These are phyloP conservation scores for Scleroderma citrinum DNA, from an alignment of 768 basidiomycete genomes.

Conservation along the genomic window DNA sequence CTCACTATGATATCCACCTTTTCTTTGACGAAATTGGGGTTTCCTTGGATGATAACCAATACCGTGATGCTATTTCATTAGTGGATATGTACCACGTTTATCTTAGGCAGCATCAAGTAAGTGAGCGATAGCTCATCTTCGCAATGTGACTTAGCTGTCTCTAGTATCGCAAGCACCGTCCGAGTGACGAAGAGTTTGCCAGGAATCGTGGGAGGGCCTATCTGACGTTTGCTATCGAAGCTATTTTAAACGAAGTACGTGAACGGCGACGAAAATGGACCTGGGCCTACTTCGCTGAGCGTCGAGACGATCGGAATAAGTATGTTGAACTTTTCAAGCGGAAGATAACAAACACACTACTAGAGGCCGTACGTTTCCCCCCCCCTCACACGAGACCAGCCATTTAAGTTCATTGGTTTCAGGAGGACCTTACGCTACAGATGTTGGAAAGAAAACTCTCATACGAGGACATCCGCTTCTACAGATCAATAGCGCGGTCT, in stretches of 20 bases:
- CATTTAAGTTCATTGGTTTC: not conserved
- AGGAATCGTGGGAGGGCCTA: constrained; percentile 61
- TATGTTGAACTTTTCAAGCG: constrained; percentile 86
- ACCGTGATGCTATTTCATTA: constrained; percentile 86
- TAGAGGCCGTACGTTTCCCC: constrained; percentile 45
- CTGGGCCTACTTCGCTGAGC: constrained; percentile 84
- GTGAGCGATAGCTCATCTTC: constrained; percentile 6
- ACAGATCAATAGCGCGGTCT: constrained; percentile 90
- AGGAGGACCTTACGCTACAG: constrained; percentile 54
- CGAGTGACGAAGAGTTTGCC: constrained; percentile 52
- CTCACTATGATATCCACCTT: constrained; percentile 83
- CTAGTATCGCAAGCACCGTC: constrained; percentile 77
- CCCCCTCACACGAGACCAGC: not conserved
- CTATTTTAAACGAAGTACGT: constrained; percentile 77
- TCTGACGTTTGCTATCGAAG: constrained; percentile 70
- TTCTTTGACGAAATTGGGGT: constrained; percentile 92
- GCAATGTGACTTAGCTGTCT: constrained; percentile 7
- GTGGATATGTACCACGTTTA: constrained; percentile 97
- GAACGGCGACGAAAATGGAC: constrained; percentile 84
- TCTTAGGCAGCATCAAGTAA: constrained; percentile 73
- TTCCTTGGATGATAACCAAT: constrained; percentile 88
- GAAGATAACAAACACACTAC: constrained; percentile 50
- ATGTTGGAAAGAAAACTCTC: constrained; percentile 74
- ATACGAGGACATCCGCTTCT: constrained; percentile 96
- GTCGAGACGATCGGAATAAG: constrained; percentile 78